Conservation (phyloP, 2,329 filamentous ascomycete genomes). For the Botryotinia globosa region DNA sequence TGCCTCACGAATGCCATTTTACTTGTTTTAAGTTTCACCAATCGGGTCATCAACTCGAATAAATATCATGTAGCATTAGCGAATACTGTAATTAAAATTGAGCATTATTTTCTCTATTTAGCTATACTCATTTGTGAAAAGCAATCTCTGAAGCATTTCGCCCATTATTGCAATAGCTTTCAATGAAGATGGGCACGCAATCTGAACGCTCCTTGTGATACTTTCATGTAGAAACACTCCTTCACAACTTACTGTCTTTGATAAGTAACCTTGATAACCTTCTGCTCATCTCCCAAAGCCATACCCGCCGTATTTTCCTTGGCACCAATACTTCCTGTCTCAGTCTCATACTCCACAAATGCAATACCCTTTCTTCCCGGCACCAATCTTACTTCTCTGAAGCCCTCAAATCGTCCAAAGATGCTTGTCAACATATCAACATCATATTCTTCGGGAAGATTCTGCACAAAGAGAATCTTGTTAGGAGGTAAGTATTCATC, state of each 20-base stretch:
- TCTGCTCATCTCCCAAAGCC: slow-evolving; percentile 69
- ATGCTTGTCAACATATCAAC: slow-evolving; percentile 75
- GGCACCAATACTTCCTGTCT: slow-evolving; percentile 83
- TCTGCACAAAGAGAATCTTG: slow-evolving; percentile 93
- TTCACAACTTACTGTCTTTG: slow-evolving; percentile 67
- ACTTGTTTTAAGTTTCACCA: slow-evolving; percentile 5
- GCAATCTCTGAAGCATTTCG: slow-evolving; percentile 15
- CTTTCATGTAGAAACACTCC: background rate
- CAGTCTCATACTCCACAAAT: slow-evolving; percentile 93
- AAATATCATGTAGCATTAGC: slow-evolving; percentile 35
- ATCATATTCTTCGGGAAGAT: slow-evolving; percentile 83
- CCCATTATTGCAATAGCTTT: slow-evolving; percentile 16
- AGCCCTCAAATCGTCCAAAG: slow-evolving; percentile 88
- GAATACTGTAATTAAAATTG: slow-evolving; percentile 22
- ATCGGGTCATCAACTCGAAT: slow-evolving; percentile 8
- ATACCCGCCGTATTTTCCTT: slow-evolving; percentile 92
- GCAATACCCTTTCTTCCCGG: slow-evolving; percentile 85
- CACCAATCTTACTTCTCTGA: slow-evolving; percentile 87
- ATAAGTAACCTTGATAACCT: slow-evolving; percentile 91
- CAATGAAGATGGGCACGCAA: background rate
- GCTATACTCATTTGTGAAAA: background rate
- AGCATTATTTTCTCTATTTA: slow-evolving; percentile 10
- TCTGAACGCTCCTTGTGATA: background rate
- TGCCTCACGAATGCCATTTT: background rate
- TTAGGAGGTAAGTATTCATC: slow-evolving; percentile 98